phyloP scores from a whole-genome alignment of 176 grass and related monocot species.

The Carex scoparia region DNA sequence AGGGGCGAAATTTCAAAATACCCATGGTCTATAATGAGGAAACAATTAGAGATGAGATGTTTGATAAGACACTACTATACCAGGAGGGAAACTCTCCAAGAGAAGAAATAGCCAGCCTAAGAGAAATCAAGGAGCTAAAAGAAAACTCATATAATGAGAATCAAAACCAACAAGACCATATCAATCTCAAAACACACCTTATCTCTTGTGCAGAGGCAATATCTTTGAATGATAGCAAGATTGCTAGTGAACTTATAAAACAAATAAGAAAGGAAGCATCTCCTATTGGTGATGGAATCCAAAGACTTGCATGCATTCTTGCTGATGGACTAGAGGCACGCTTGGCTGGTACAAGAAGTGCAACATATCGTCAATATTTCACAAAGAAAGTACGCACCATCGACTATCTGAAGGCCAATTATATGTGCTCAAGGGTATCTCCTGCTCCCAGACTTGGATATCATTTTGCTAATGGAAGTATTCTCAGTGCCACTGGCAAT shows the following conservation, averaged over 20 bases:
- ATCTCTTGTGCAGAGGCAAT: constrained; percentile 43
- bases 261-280: constrained; percentile 52
- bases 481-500: constrained; percentile 36
- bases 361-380: constrained; percentile 23
- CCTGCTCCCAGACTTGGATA: constrained; percentile 32
- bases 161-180: constrained; percentile 20
- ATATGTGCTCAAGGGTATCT: constrained; percentile 27
- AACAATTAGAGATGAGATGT: constrained; percentile 35
- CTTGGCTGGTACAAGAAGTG: constrained; percentile 40
- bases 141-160: neutral
- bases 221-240: constrained; percentile 16
- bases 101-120: constrained; percentile 31
- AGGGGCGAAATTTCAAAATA: constrained; percentile 40
- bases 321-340: constrained; percentile 54
- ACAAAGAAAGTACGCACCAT: constrained; percentile 5
- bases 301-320: constrained; percentile 47
- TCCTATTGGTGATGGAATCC: constrained; percentile 37
- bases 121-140: constrained; percentile 16
- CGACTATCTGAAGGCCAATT: constrained; percentile 41
- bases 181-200: constrained; percentile 41
- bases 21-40: constrained; percentile 27
- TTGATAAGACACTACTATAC: constrained; percentile 44
- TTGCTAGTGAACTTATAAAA: constrained; percentile 34
- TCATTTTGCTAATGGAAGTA: constrained; percentile 55
- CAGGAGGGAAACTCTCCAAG: neutral